Conservation (phyloP, 306 rosid genomes). For the Trichosanthes truncata region DNA sequence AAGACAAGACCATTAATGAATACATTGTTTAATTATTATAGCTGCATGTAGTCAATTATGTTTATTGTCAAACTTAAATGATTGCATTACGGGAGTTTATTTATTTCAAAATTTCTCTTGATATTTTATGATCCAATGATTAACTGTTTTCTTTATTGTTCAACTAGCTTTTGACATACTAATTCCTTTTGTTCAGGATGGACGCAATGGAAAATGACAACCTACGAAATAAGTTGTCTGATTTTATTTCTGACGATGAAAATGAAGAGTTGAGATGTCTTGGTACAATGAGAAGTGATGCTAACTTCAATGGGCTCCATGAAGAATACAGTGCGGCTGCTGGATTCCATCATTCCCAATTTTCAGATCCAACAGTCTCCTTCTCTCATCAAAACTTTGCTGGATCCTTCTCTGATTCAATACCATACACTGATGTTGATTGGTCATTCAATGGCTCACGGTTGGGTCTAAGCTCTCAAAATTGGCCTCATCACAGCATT, state of each 20-base stretch:
- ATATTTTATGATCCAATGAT: not conserved
- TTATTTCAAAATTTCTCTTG: not conserved
- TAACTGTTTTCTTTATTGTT: not conserved
- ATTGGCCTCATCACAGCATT: not conserved
- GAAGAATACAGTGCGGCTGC: constrained; percentile 3
- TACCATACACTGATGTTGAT: not conserved
- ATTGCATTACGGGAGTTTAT: not conserved
- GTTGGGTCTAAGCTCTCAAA: not conserved
- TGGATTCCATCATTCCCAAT: constrained; percentile 14
- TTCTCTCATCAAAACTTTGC: constrained; percentile 4
- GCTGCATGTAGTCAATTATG: not conserved
- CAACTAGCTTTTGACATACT: not conserved
- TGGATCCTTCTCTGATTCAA: not conserved
- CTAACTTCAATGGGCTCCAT: not conserved
- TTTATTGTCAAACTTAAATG: not conserved
- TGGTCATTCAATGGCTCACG: not conserved
- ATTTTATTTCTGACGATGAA: constrained; percentile 5
- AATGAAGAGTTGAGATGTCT: constrained; percentile 13
- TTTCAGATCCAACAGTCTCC: constrained; percentile 4
- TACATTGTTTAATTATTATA: not conserved
- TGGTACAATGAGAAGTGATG: not conserved
- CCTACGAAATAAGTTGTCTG: not conserved
- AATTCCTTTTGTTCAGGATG: not conserved
- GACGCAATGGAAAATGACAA: constrained; percentile 18
- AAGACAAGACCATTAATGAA: not conserved